Evolutionary conservation across 1,284 basidiomycete genomes (phyloP), one percentile per base, ranked within the genome.

Genomic region (Polyporus tsugae): DNA sequence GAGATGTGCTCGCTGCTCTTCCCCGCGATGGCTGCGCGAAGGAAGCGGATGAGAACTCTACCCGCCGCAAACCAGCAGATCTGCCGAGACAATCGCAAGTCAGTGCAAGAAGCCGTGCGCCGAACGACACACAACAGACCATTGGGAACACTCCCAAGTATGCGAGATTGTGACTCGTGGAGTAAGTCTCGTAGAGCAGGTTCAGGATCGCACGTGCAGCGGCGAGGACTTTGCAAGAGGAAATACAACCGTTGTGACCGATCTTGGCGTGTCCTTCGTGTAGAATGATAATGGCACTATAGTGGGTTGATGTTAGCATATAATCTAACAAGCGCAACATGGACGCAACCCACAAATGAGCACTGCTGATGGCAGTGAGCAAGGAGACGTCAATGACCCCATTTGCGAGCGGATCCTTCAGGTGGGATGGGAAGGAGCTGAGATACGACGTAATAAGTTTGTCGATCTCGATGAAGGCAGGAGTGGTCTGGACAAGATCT

Each of bases 231-330:
- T 87, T 91, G 71, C 88, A 82, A 15, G 89, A 87, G 55, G 91
- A 92, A 52, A 87, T 82, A 74, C 91, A 92, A 33, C 84, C 85
- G n/a, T 82, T 81, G 60, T 78, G 80, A 41, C 83, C 81, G 60
- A 90, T 81, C 68, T 88, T 84, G 17, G 91, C 89, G 75, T 93
- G 91, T 0, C 91, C 89, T 71, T 93, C 91, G 72, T 93, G 91
- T 41, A 93, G 80, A 19, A 91, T 79, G 64, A 93, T 89, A 7
- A 79, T 84, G 7, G 89, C 86, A 10, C 91, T 92, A 66, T n/a
- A 22, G 46, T 42, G 22, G 7, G 3, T 11, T 25, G 4, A 10
- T 60, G 38, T 59, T 4, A 36, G 19, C 13, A 41, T 29, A n/a
- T 22, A 9, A 4, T 9, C 4, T 13, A 29, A 17, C n/a, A 41